Evolutionary conservation across 2,329 filamentous ascomycete genomes (phyloP).

Genomic region (Madurella fahalii): DNA sequence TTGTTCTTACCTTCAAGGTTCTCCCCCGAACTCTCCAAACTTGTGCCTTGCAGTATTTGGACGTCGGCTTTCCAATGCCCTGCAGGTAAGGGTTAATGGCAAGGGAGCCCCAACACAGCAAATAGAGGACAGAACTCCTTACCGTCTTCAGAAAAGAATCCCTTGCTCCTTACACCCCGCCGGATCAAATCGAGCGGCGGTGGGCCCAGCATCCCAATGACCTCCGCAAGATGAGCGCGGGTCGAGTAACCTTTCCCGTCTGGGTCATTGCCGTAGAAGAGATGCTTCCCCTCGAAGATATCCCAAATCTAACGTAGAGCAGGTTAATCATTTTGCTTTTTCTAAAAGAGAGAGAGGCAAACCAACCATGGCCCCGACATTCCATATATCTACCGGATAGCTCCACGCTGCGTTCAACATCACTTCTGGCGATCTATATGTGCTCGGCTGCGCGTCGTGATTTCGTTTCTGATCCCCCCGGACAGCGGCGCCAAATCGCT

Average conservation of each 20-base stretch:
- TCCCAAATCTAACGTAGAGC: conserved; percentile 33
- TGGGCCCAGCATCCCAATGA: conserved; percentile 42
- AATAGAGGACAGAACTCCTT: neutral
- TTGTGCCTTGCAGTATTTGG: neutral
- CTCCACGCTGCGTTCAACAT: conserved; percentile 34
- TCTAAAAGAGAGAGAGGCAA: neutral
- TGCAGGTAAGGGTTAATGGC: neutral
- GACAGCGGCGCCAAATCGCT: conserved; percentile 35
- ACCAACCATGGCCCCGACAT: conserved; percentile 35
- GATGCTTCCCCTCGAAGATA: conserved; percentile 31
- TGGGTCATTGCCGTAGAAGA: conserved; percentile 37
- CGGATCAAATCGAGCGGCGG: conserved; percentile 34
- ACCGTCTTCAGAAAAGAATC: conserved; percentile 15
- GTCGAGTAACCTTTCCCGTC: conserved; percentile 38
- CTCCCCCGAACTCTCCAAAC: conserved; percentile 1
- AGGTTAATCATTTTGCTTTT: neutral
- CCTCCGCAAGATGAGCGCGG: conserved; percentile 38
- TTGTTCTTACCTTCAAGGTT: conserved; percentile 7
- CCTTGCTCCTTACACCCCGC: conserved; percentile 1
- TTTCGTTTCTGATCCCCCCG: conserved; percentile 29
- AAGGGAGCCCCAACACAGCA: neutral
- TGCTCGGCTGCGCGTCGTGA: conserved; percentile 32
- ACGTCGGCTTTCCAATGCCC: conserved; percentile 1
- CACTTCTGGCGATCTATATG: conserved; percentile 36
- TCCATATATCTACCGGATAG: conserved; percentile 36